A percentile compares a stretch with the other conserved stretches of the same genome.
These are phyloP conservation scores for Lipomyces sp. DNA, from an alignment of 805 yeast species.

Conservation along the genomic window DNA sequence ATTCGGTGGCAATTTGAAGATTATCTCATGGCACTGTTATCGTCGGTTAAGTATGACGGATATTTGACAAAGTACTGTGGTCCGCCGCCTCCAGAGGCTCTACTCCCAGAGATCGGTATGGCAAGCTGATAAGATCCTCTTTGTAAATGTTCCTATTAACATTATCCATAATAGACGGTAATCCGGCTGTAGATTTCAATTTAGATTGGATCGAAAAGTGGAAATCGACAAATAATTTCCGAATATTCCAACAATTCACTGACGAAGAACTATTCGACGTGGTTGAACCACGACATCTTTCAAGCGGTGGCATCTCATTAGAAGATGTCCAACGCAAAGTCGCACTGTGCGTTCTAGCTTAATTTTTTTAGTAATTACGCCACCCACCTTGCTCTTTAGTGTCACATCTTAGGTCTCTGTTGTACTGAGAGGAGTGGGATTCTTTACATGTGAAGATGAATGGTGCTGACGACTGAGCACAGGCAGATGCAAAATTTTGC, in stretches of 20 bases:
- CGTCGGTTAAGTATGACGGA: slow-evolving; percentile 71
- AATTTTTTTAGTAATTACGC: not conserved
- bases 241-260: slow-evolving; percentile 59
- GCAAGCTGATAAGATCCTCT: not conserved
- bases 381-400: not conserved
- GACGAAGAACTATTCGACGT: slow-evolving; percentile 73
- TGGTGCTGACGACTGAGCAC: slow-evolving; percentile 1
- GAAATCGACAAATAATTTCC: slow-evolving; percentile 60
- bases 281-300: slow-evolving; percentile 55
- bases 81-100: slow-evolving; percentile 47
- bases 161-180: slow-evolving; percentile 39
- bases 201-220: slow-evolving; percentile 56
- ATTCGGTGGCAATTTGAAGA: slow-evolving; percentile 89
- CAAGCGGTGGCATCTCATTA: slow-evolving; percentile 39
- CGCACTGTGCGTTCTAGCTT: slow-evolving; percentile 25
- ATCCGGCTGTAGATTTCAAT: slow-evolving; percentile 53
- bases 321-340: slow-evolving; percentile 40
- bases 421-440: slow-evolving; percentile 2
- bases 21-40: slow-evolving; percentile 74
- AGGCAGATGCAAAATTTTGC: slow-evolving; percentile 38
- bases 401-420: not conserved
- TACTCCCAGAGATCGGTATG: slow-evolving; percentile 39
- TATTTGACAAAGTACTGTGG: slow-evolving; percentile 52
- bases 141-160: not conserved
- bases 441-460: not conserved